Percentiles rank a stretch among this genome's conserved stretches.
Conservation (phyloP, 345 rosid species). For the Populus davidiana region DNA sequence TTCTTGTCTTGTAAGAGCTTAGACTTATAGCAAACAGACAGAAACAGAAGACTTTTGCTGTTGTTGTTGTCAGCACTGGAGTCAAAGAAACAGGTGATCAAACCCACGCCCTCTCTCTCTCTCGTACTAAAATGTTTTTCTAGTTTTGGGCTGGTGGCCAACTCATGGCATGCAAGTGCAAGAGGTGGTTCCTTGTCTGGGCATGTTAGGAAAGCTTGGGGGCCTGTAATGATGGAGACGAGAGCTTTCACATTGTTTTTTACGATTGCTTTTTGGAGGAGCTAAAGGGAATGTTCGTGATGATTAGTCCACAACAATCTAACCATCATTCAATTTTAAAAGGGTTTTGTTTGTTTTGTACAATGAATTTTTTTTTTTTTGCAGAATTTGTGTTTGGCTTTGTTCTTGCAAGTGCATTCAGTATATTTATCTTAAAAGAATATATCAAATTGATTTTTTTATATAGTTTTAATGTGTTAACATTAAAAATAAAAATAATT, state of each 20-base stretch:
- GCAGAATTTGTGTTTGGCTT: no score
- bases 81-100: slow-evolving; percentile 49
- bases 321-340: neutral
- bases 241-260: neutral
- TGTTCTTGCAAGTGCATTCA: no score
- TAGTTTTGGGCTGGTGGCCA: slow-evolving; percentile 28
- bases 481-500: no score
- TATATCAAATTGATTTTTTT: no score
- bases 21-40: neutral
- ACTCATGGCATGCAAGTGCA: slow-evolving; percentile 28
- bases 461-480: no score
- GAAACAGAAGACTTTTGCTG: slow-evolving; percentile 8
- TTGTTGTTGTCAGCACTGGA: slow-evolving; percentile 20
- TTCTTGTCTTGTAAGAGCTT: neutral
- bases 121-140: neutral
- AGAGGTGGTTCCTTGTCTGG: slow-evolving; percentile 12
- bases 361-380: no score
- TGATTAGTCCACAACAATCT: slow-evolving; percentile 11
- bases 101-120: slow-evolving; percentile 21
- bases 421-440: no score
- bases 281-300: slow-evolving; percentile 10
- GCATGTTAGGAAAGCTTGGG: slow-evolving; percentile 14
- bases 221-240: slow-evolving; percentile 11
- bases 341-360: neutral
- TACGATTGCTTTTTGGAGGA: slow-evolving; percentile 4